These are phyloP conservation scores for Gyrodon lividus DNA, from an alignment of 768 basidiomycete species.

Conservation along the genomic window DNA sequence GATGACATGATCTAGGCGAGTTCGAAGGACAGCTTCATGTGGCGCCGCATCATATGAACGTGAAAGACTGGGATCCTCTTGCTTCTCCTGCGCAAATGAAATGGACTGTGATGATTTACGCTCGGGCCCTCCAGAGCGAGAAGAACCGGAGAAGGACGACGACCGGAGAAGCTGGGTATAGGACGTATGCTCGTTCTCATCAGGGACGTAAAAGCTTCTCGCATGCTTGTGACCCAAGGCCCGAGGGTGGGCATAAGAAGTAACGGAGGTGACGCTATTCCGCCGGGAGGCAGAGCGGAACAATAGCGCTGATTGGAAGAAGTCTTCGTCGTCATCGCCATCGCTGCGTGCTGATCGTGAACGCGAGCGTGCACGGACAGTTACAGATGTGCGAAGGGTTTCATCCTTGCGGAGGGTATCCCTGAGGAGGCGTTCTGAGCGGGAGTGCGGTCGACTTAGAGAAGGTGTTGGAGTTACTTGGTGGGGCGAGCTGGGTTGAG, in stretches of 20 bases:
- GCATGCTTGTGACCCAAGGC: constrained; percentile 5
- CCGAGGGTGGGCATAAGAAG: not conserved
- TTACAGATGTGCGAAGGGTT: constrained; percentile 35
- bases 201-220: constrained; percentile 33
- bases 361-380: constrained; percentile 16
- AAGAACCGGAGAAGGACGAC: constrained; percentile 27
- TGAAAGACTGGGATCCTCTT: constrained; percentile 14
- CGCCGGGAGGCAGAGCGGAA: constrained; percentile 21
- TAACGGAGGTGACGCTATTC: constrained; percentile 20
- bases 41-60: constrained; percentile 37
- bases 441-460: constrained; percentile 42
- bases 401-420: constrained; percentile 54
- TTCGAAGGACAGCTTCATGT: constrained; percentile 54
- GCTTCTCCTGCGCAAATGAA: constrained; percentile 16
- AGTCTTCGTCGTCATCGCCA: constrained; percentile 27
- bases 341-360: constrained; percentile 27
- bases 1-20: constrained; percentile 53
- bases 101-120: constrained; percentile 14
- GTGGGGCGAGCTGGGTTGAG: constrained; percentile 7
- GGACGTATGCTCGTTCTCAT: constrained; percentile 27
- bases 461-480: constrained; percentile 18
- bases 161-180: constrained; percentile 27
- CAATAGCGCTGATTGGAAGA: constrained; percentile 30
- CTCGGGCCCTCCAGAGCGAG: constrained; percentile 23
- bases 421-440: constrained; percentile 55